Base-by-base conservation (phyloP, 129 eudicot genomes). In the Oenanthe sinensis region DNA sequence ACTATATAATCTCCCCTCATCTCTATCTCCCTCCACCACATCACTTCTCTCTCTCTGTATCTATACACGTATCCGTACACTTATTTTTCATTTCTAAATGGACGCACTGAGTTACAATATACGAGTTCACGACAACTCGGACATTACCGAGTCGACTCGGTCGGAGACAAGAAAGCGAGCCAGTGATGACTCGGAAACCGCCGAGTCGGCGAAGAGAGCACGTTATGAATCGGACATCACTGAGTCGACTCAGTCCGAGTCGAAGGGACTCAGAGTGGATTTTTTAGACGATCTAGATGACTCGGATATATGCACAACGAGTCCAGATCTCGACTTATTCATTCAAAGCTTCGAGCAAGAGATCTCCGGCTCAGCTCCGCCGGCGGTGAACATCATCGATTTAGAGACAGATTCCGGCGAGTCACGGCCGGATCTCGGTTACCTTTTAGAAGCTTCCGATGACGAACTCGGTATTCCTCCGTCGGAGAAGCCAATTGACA, bases 291-390 rank as follows among this genome's bases (percentile, higher is more conserved):
- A 77, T 3, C 79, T 85, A 6, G 92, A 86, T 5, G 97, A 92
- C 48, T 82, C 89, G 14, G 90, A 88, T 39, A 22, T 73, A 39
- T 75, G 52, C 7, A 76, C 87, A 5, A 71, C 77, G 58, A 69
- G 87, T 81, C 86, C 86, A 36, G 98, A 93, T 67, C 88, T 93
- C n/a, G 96, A 85, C 85, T 88, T 89, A 78, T 91, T 93, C 54
- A 88, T 93, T 81, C 89, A 87, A 81, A 93, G 90, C 71, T 93
- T 93, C 43, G 88, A 90, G 54, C 85, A 90, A 22, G 96, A 93
- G 52, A 90, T 90, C 36, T 43, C 81, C 0, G 80, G 75, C 11
- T 37, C 78, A 47, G 50, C 75, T 36, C 75, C 81, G 20, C 77
- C 81, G 77, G 49, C 81, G 76, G 47, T 49, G 88, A 75, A 77